A percentile compares a stretch with the other conserved stretches of the same genome.
phyloP scores from a whole-genome alignment of 192 early-diverging fungal species.

The Ambispora gerdemannii region DNA sequence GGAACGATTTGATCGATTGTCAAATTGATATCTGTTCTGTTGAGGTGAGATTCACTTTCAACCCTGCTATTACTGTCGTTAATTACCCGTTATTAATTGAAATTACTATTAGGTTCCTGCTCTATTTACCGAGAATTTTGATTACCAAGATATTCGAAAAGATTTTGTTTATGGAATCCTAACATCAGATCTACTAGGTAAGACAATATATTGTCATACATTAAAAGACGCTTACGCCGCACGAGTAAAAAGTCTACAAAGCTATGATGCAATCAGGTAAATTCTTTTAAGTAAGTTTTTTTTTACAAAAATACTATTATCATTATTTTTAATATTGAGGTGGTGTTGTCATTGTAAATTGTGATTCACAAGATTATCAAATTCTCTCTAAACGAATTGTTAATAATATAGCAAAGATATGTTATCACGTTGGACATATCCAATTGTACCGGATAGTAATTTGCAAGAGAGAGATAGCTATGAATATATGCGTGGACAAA shows the following conservation, averaged over 20 bases:
- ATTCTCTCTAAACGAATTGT: too few relatives aligned
- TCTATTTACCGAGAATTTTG: conserved; percentile 96
- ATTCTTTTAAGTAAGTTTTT: neutral
- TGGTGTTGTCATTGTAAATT: too few relatives aligned
- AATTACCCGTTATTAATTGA: neutral
- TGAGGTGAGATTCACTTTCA: conserved; percentile 49
- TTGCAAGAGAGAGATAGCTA: conserved; percentile 66
- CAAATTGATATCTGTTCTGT: conserved; percentile 91
- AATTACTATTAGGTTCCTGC: conserved; percentile 73
- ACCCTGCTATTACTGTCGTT: neutral
- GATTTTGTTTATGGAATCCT: conserved; percentile 92
- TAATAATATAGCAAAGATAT: conserved; percentile 80
- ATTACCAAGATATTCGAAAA: conserved; percentile 85
- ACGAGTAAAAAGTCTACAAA: conserved; percentile 61
- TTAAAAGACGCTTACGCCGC: conserved; percentile 64
- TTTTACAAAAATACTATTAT: too few relatives aligned
- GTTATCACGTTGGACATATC: conserved; percentile 89
- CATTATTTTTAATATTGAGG: too few relatives aligned
- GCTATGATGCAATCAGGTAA: conserved; percentile 74
- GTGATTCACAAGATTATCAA: neutral
- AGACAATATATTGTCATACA: conserved; percentile 85
- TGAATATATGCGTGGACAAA: conserved; percentile 69
- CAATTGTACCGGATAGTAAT: conserved; percentile 89
- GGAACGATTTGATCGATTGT: conserved; percentile 93
- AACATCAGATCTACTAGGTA: conserved; percentile 79